Evolutionary conservation across 441 rosid species (phyloP).

Genomic region (Mallotus japonicus): DNA sequence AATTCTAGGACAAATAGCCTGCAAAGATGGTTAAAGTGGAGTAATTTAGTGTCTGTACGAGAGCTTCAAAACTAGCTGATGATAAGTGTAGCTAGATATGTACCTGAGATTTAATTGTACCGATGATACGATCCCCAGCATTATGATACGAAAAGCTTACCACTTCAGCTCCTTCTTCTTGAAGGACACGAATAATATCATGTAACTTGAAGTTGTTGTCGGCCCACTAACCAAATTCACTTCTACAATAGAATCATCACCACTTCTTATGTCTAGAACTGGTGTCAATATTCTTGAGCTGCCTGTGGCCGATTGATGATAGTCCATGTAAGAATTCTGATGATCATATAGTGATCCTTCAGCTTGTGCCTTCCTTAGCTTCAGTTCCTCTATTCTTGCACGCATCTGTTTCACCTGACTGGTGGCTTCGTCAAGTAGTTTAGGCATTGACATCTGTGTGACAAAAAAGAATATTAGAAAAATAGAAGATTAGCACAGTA

Average conservation of each 20-base stretch:
- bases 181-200: constrained; percentile 30
- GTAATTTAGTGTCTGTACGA: too few species aligned
- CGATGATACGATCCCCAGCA: neutral
- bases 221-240: constrained; percentile 26
- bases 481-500: too few species aligned
- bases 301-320: neutral
- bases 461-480: neutral
- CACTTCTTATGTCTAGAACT: constrained; percentile 14
- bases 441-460: constrained; percentile 23
- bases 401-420: constrained; percentile 30
- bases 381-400: constrained; percentile 23
- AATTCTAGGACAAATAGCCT: constrained; percentile 37
- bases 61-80: too few species aligned
- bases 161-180: constrained; percentile 44
- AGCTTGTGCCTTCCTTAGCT: constrained; percentile 18
- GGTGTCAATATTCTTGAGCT: neutral
- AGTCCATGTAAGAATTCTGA: neutral
- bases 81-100: too few species aligned
- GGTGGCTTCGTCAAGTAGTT: constrained; percentile 30
- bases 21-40: constrained; percentile 8
- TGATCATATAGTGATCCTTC: neutral
- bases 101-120: neutral
- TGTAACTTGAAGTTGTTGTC: constrained; percentile 26
- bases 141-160: constrained; percentile 21
- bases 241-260: constrained; percentile 25